Evolutionary conservation across 2,329 filamentous ascomycete genomes (phyloP).

Genomic region (Raffaelea deltoideospora): DNA sequence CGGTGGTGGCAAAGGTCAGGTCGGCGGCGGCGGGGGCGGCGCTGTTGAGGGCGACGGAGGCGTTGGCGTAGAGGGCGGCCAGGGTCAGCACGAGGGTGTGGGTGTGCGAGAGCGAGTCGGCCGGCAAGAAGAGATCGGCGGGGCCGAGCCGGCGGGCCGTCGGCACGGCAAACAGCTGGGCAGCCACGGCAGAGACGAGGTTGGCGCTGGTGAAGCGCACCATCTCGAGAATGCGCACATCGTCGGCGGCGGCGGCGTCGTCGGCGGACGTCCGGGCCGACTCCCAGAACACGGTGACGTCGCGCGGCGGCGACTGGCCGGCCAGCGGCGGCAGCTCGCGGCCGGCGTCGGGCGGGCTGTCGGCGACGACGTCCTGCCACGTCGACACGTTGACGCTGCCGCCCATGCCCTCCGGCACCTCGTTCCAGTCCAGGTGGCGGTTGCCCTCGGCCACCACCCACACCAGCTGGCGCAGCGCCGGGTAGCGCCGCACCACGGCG

Average conservation of each 20-base stretch:
- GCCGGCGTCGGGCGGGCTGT: constrained; percentile 43
- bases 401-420: constrained; percentile 63
- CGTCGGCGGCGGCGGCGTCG: constrained; percentile 6
- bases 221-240: constrained; percentile 44
- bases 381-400: constrained; percentile 68
- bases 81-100: constrained; percentile 71
- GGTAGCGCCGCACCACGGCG: constrained; percentile 48
- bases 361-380: constrained; percentile 79
- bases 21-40: constrained; percentile 62
- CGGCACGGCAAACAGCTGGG: constrained; percentile 62
- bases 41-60: constrained; percentile 77
- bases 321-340: constrained; percentile 50
- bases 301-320: constrained; percentile 34
- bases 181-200: constrained; percentile 72
- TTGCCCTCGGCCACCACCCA: constrained; percentile 91
- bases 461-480: constrained; percentile 60
- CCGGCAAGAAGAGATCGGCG: constrained; percentile 71
- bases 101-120: constrained; percentile 63
- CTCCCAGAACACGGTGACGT: constrained; percentile 55
- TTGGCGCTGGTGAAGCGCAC: constrained; percentile 72
- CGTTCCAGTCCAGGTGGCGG: constrained; percentile 89
- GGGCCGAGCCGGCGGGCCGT: constrained; percentile 56
- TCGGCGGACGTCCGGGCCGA: constrained; percentile 18
- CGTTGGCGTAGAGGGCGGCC: constrained; percentile 68
- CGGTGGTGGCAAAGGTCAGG: constrained; percentile 56